These are phyloP conservation scores for Trichophyton benhamiae DNA, from an alignment of 2,329 filamentous ascomycete species.

Conservation along the genomic window DNA sequence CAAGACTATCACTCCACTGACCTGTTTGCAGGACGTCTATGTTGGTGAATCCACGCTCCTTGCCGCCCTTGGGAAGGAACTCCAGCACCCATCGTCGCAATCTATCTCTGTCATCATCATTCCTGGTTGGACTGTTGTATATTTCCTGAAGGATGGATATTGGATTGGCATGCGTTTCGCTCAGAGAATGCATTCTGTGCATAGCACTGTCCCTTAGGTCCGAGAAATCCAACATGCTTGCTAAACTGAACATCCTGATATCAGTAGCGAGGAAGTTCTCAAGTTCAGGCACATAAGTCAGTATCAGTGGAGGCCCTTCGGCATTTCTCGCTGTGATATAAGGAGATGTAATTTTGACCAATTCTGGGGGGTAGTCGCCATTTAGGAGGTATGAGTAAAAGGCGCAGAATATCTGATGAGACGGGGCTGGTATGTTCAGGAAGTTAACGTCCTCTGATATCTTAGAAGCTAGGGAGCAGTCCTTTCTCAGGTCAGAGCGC, in stretches of 20 bases:
- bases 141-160: constrained; percentile 11
- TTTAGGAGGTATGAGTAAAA: constrained; percentile 12
- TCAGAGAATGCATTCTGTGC: constrained; percentile 9
- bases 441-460: not conserved
- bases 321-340: constrained; percentile 5
- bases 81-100: constrained; percentile 10
- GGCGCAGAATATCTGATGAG: constrained; percentile 8
- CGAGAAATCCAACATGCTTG: constrained; percentile 9
- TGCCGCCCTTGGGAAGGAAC: constrained; percentile 9
- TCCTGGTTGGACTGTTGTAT: constrained; percentile 6
- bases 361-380: constrained; percentile 11
- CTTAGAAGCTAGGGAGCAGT: constrained; percentile 5
- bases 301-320: constrained; percentile 10
- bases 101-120: constrained; percentile 7
- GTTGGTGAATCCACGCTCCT: constrained; percentile 5
- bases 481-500: constrained; percentile 4
- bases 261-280: constrained; percentile 11
- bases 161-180: constrained; percentile 9
- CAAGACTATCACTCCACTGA: constrained; percentile 9
- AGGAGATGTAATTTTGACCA: constrained; percentile 6
- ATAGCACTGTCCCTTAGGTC: constrained; percentile 10
- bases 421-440: constrained; percentile 7
- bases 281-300: not conserved
- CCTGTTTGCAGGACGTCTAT: constrained; percentile 9
- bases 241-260: constrained; percentile 12